Evolutionary conservation across 768 basidiomycete species (phyloP).

Genomic region (Lactarius indigo): DNA sequence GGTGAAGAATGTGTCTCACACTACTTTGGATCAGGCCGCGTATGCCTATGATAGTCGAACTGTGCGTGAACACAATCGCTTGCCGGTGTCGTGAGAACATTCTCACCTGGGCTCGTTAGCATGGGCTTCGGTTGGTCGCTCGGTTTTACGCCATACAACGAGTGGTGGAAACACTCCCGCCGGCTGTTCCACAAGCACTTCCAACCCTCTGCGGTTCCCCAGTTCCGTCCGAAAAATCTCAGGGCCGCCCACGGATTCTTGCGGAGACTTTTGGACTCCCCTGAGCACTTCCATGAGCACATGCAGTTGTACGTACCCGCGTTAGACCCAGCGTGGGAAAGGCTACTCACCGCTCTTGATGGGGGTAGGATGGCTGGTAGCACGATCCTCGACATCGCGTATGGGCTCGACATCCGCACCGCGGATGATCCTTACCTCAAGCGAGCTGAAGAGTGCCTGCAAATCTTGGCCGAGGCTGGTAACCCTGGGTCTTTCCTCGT

Average conservation of each 20-base stretch:
- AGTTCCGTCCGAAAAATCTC: slow-evolving; percentile 33
- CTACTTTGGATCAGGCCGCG: slow-evolving; percentile 16
- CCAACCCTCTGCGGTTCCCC: slow-evolving; percentile 26
- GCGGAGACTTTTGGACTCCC: slow-evolving; percentile 33
- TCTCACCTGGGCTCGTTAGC: background rate
- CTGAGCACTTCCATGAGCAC: slow-evolving; percentile 34
- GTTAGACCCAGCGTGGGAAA: background rate
- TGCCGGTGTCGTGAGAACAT: background rate
- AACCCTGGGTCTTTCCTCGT: slow-evolving; percentile 30
- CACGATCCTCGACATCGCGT: slow-evolving; percentile 23
- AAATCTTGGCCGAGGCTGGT: slow-evolving; percentile 20
- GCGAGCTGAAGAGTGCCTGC: slow-evolving; percentile 23
- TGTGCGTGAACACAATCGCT: slow-evolving; percentile 5
- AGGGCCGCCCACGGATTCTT: slow-evolving; percentile 34
- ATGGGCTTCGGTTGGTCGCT: slow-evolving; percentile 27
- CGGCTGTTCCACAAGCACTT: slow-evolving; percentile 32
- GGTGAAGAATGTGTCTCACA: background rate
- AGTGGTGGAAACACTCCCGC: slow-evolving; percentile 35
- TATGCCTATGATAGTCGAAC: slow-evolving; percentile 25
- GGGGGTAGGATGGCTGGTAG: slow-evolving; percentile 21
- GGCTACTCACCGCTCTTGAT: background rate
- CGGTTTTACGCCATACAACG: slow-evolving; percentile 32
- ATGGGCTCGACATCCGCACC: slow-evolving; percentile 23
- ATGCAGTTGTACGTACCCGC: slow-evolving; percentile 34
- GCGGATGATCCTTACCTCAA: slow-evolving; percentile 24